Percentiles rank a stretch among this genome's conserved stretches.
Conservation (phyloP, 768 basidiomycete genomes). For the Lentinula detonsa region DNA sequence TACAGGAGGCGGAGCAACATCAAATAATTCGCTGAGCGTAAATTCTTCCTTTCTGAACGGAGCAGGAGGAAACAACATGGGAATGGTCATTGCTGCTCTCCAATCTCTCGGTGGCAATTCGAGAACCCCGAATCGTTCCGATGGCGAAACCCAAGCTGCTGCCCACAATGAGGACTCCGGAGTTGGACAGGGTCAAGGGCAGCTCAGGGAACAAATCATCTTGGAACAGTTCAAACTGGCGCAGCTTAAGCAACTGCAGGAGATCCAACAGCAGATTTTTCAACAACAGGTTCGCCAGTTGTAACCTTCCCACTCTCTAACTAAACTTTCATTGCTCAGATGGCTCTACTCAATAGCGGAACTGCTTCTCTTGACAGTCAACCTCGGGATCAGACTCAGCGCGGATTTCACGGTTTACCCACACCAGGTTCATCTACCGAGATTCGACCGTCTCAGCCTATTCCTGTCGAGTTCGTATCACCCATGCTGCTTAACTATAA, state of each 20-base stretch:
- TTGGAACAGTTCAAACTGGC: constrained; percentile 65
- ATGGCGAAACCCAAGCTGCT: constrained; percentile 1
- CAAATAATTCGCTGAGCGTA: neutral
- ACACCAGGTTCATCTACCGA: constrained; percentile 69
- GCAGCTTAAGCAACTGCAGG: constrained; percentile 72
- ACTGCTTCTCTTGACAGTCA: neutral
- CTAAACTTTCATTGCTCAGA: constrained; percentile 29
- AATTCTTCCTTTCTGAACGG: neutral
- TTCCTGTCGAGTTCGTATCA: constrained; percentile 51
- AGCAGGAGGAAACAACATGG: constrained; percentile 5
- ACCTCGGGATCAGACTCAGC: constrained; percentile 15
- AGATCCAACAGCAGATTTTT: constrained; percentile 79
- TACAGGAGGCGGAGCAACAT: neutral
- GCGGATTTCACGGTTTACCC: constrained; percentile 40
- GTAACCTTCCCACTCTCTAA: neutral
- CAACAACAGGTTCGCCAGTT: constrained; percentile 68
- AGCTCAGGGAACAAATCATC: constrained; percentile 1
- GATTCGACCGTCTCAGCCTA: constrained; percentile 57
- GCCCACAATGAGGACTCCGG: constrained; percentile 32
- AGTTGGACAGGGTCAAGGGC: constrained; percentile 31
- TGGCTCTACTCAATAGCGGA: constrained; percentile 58
- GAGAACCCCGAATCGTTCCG: neutral
- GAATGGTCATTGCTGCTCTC: constrained; percentile 6
- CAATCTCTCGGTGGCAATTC: constrained; percentile 4
- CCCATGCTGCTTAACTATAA: constrained; percentile 51